Conservation (phyloP, 208 protist species). For the Crithidia fasciculata region DNA sequence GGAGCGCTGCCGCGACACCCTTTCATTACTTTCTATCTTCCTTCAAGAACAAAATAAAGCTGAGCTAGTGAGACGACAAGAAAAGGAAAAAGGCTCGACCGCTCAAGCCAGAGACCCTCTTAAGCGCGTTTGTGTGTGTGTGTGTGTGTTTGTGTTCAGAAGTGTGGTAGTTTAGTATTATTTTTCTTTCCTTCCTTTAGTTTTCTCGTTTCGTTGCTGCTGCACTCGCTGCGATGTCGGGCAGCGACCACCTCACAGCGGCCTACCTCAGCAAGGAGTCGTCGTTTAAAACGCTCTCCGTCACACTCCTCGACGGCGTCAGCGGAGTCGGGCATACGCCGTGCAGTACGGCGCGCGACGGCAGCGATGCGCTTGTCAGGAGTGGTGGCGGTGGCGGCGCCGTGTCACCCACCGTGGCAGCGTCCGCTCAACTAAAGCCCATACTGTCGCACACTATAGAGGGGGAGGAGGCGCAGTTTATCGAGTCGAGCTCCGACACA, state of each 20-base stretch:
- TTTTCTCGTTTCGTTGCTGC: not conserved
- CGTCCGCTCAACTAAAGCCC: too few relatives aligned
- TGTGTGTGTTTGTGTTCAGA: not conserved
- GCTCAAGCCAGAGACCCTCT: not conserved
- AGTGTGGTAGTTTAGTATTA: too few relatives aligned
- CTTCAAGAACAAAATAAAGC: not conserved
- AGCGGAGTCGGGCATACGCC: not conserved
- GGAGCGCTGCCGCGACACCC: too few relatives aligned
- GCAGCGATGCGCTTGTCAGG: not conserved
- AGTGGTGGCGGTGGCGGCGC: too few relatives aligned
- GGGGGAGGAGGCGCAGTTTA: not conserved
- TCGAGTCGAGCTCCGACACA: not conserved
- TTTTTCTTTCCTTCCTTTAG: too few relatives aligned
- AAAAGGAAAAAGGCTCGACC: not conserved
- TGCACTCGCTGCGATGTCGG: constrained; percentile 7
- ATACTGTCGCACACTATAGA: too few relatives aligned
- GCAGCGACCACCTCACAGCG: constrained; percentile 14
- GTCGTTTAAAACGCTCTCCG: constrained; percentile 9
- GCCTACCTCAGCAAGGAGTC: constrained; percentile 24
- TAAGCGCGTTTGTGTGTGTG: not conserved
- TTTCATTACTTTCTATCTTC: too few relatives aligned
- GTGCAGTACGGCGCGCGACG: not conserved
- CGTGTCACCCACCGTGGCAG: too few relatives aligned
- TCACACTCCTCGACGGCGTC: not conserved
- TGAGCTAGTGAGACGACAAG: not conserved